Evolutionary conservation across 192 early-diverging fungal species (phyloP).

Genomic region (Backusella mclennaniae): DNA sequence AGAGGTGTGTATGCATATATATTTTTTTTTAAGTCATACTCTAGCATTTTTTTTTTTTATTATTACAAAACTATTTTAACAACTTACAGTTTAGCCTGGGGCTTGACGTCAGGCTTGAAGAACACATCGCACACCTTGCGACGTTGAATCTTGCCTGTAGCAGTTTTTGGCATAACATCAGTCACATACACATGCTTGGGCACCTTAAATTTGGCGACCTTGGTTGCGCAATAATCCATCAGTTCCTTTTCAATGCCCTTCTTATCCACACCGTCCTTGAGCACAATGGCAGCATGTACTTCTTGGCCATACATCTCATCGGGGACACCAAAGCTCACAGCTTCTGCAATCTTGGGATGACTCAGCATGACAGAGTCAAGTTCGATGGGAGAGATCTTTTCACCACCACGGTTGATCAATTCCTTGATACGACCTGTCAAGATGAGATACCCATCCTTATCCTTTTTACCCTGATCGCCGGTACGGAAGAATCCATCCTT

Average conservation of each 20-base stretch:
- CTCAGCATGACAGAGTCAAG: slow-evolving; percentile 70
- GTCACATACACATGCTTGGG: slow-evolving; percentile 72
- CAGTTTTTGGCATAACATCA: slow-evolving; percentile 63
- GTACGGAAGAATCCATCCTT: slow-evolving; percentile 78
- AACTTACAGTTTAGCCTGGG: slow-evolving; percentile 9
- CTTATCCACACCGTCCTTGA: slow-evolving; percentile 35
- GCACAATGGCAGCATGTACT: slow-evolving; percentile 71
- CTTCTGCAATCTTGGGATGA: slow-evolving; percentile 70
- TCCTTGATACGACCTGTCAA: slow-evolving; percentile 89
- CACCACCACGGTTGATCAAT: slow-evolving; percentile 88
- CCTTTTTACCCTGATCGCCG: slow-evolving; percentile 80
- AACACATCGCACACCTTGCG: slow-evolving; percentile 23
- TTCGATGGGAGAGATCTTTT: slow-evolving; percentile 89
- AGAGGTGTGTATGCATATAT: background rate
- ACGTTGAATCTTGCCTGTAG: slow-evolving; percentile 66
- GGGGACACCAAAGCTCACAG: slow-evolving; percentile 71
- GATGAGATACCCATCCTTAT: slow-evolving; percentile 73
- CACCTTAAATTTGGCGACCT: slow-evolving; percentile 70
- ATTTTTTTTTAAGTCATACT: background rate
- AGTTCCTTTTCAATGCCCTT: slow-evolving; percentile 47
- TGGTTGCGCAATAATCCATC: slow-evolving; percentile 43
- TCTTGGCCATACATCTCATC: slow-evolving; percentile 84
- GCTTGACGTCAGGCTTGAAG: slow-evolving; percentile 24
- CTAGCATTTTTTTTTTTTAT: background rate
- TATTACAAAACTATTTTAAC: background rate